A percentile compares a stretch with the other conserved stretches of the same genome.
phyloP scores from a whole-genome alignment of 176 grass and related monocot species.

The Secale cereale region DNA sequence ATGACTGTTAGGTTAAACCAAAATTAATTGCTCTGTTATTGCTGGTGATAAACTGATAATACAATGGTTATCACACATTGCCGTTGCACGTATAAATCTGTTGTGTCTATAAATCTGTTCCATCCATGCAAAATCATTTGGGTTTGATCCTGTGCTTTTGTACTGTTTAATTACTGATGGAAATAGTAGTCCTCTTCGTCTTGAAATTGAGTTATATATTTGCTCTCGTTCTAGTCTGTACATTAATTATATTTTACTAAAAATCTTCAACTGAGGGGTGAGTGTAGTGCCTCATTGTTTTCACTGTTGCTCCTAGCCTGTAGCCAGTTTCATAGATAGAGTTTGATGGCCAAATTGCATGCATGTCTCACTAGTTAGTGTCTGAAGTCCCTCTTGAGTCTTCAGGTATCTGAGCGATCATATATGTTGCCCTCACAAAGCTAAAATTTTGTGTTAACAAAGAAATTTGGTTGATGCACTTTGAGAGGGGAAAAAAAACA shows the following conservation, averaged over 20 bases:
- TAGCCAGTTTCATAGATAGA: background rate
- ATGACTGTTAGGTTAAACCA: background rate
- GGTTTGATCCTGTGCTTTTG: background rate
- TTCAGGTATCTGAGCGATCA: too few species aligned
- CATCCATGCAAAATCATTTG: background rate
- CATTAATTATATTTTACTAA: too few species aligned
- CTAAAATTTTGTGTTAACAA: background rate
- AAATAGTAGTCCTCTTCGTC: background rate
- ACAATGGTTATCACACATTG: background rate
- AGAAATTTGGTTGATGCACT: background rate
- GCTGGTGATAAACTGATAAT: background rate
- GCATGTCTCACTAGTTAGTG: too few species aligned
- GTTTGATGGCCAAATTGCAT: too few species aligned
- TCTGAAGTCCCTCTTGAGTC: too few species aligned
- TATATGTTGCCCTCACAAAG: background rate
- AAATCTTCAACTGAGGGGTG: too few species aligned
- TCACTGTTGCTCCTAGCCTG: background rate
- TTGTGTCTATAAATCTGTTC: background rate
- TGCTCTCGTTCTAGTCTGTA: too few species aligned
- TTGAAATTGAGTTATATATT: background rate
- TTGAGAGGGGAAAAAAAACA: background rate
- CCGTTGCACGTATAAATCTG: background rate
- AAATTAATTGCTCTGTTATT: background rate
- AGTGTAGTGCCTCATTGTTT: too few species aligned
- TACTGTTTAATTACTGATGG: background rate